A percentile compares a stretch with the other conserved stretches of the same genome.
Evolutionary conservation across 1,284 basidiomycete species (phyloP).

Genomic region (Tilletia walkeri): DNA sequence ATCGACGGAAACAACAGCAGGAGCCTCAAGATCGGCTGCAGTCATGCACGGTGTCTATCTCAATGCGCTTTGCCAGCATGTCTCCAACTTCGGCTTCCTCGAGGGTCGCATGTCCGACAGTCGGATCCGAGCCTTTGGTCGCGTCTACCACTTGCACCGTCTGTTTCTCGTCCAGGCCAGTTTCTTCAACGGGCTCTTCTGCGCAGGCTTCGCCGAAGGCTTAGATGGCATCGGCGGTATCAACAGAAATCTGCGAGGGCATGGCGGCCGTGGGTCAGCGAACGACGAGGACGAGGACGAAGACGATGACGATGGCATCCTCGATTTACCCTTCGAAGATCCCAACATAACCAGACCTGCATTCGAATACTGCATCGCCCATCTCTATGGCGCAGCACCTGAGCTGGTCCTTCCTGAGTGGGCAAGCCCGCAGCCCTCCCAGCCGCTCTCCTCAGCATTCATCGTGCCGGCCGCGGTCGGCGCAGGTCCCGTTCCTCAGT

Average conservation of each 20-base stretch:
- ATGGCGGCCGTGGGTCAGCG: not conserved
- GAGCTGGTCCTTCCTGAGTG: slow-evolving; percentile 42
- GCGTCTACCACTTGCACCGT: slow-evolving; percentile 43
- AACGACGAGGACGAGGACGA: not conserved
- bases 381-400: slow-evolving; percentile 45
- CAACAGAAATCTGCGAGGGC: not conserved
- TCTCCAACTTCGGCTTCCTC: slow-evolving; percentile 11
- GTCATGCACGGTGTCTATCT: slow-evolving; percentile 14
- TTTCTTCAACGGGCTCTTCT: slow-evolving; percentile 48
- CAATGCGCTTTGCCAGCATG: slow-evolving; percentile 15
- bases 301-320: slow-evolving; percentile 22
- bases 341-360: slow-evolving; percentile 48
- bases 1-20: too few species aligned
- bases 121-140: slow-evolving; percentile 38
- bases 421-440: slow-evolving; percentile 32
- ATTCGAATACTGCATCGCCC: slow-evolving; percentile 48
- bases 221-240: not conserved
- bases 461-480: not conserved
- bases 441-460: slow-evolving; percentile 29
- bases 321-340: slow-evolving; percentile 43
- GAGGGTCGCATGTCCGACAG: slow-evolving; percentile 31
- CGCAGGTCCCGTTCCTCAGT: not conserved
- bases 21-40: too few species aligned
- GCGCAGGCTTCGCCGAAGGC: slow-evolving; percentile 38
- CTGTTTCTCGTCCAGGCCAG: slow-evolving; percentile 47